Evolutionary conservation across 176 grass and related monocot genomes (phyloP).

Genomic region (Hyparrhenia diplandra): DNA sequence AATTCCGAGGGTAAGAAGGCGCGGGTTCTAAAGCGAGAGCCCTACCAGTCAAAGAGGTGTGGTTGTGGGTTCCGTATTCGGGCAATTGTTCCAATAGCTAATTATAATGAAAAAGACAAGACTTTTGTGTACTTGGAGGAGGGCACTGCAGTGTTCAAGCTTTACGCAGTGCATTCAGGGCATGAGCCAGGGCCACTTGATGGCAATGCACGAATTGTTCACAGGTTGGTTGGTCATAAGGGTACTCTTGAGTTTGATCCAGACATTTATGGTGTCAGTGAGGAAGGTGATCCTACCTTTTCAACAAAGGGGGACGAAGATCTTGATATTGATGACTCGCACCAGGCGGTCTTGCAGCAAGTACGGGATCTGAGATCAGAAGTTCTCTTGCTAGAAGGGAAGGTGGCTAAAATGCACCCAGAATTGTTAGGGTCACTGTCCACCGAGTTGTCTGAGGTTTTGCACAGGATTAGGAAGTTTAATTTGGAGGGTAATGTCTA

Average conservation of each 20-base stretch:
- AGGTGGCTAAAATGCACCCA: conserved; percentile 65
- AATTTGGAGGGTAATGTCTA: conserved; percentile 50
- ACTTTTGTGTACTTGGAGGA: conserved; percentile 96
- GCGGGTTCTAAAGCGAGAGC: conserved; percentile 80
- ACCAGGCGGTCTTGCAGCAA: conserved; percentile 67
- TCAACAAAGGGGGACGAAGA: conserved; percentile 45
- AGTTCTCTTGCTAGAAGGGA: conserved; percentile 57
- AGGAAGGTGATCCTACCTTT: conserved; percentile 64
- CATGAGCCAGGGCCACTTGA: conserved; percentile 95
- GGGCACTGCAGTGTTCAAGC: conserved; percentile 90
- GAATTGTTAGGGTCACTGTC: conserved; percentile 55
- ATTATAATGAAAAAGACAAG: conserved; percentile 98
- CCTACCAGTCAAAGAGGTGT: conserved; percentile 94
- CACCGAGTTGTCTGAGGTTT: conserved; percentile 65
- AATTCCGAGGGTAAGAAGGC: conserved; percentile 62
- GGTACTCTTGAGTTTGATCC: conserved; percentile 73
- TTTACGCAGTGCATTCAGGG: conserved; percentile 90
- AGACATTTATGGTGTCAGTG: conserved; percentile 69
- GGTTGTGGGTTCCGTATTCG: conserved; percentile 98
- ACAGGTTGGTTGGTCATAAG: conserved; percentile 88
- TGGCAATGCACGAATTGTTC: conserved; percentile 95
- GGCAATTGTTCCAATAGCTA: conserved; percentile 91
- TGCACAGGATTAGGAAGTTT: conserved; percentile 74
- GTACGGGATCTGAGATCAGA: conserved; percentile 69
- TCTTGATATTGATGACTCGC: conserved; percentile 49